Evolutionary conservation across 805 yeast species (phyloP), one percentile per base, ranked within the genome.

Genomic region (Dipodascopsis uninucleata): DNA sequence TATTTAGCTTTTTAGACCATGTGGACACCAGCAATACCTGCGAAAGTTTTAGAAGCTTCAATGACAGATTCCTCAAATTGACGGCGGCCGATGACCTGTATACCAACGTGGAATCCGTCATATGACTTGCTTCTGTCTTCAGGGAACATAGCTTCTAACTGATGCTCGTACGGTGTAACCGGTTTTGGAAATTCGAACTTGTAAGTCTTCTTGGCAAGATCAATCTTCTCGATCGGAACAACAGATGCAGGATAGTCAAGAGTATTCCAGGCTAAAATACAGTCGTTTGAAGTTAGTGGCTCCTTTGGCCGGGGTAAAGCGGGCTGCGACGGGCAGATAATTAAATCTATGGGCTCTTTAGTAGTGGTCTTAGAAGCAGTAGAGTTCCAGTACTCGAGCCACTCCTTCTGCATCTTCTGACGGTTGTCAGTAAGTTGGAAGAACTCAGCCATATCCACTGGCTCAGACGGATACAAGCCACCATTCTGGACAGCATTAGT

Each of bases 281-380:
- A 34, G 4, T 36, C 32, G 40, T 49, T 49, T 34, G 49, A 39
- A 4, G 52, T 26, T 36, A 49, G 35, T 16, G 51, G 47, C 40
- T 52, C 56, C 43, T 46, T 49, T 10, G 53, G 52, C 5, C 56
- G 44, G 22, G 56, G 54, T 9, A 52, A 46, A 23, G 28, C 38
- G 8, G 77, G 71, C 8, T 72, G 63, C 1, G 68, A 72, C 1
- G 77, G 76, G 58, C 66, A 56, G 14, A 74, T 59, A 12, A 75
- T 66, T 1, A 67, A 74, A 57, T 75, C 79, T 26, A 74, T 67
- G 23, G 70, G 69, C 33, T 55, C 53, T 1, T 71, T 72, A 28
- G 62, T 58, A 20, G 57, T 57, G 20, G 74, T 71, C 32, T 31
- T 28, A 2, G 37, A 12, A 4, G 64, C 58, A 8, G 71, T 65